Percentiles rank a stretch among this genome's conserved stretches.
Evolutionary conservation across 768 basidiomycete genomes (phyloP).

Genomic region (Boletus edulis): DNA sequence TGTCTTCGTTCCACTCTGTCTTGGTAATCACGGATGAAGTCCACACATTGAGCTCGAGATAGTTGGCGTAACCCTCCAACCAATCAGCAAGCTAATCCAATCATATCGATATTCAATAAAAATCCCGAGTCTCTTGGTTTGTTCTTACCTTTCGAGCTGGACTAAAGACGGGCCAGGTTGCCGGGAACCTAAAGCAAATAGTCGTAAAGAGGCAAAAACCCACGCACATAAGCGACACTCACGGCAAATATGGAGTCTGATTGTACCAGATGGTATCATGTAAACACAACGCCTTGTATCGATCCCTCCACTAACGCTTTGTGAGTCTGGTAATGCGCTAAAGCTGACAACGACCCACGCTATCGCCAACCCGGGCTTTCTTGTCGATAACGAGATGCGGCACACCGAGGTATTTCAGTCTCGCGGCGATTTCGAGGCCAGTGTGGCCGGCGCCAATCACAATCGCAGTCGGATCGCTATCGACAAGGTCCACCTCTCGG

Average conservation of each 20-base stretch:
- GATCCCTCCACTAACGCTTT: slow-evolving; percentile 44
- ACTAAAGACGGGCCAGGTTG: slow-evolving; percentile 51
- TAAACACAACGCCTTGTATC: slow-evolving; percentile 57
- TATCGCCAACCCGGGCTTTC: slow-evolving; percentile 51
- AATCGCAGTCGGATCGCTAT: slow-evolving; percentile 53
- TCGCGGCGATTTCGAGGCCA: slow-evolving; percentile 63
- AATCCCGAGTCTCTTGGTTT: neutral
- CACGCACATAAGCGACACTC: neutral
- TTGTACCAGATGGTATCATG: slow-evolving; percentile 55
- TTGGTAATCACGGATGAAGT: slow-evolving; percentile 43
- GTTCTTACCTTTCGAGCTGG: slow-evolving; percentile 47
- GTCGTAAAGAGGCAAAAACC: neutral
- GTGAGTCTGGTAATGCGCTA: neutral
- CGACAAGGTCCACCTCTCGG: slow-evolving; percentile 37
- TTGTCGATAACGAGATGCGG: slow-evolving; percentile 56
- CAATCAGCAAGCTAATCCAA: slow-evolving; percentile 55
- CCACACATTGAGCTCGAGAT: slow-evolving; percentile 65
- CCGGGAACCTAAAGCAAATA: slow-evolving; percentile 42
- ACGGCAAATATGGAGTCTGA: slow-evolving; percentile 57
- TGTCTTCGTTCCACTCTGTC: slow-evolving; percentile 36
- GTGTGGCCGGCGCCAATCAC: slow-evolving; percentile 66
- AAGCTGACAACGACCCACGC: slow-evolving; percentile 10
- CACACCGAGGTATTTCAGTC: slow-evolving; percentile 59
- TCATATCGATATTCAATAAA: no score
- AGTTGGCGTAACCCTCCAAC: slow-evolving; percentile 59